phyloP scores from a whole-genome alignment of 1,284 basidiomycete genomes.

The Fomitopsis pinicola region DNA sequence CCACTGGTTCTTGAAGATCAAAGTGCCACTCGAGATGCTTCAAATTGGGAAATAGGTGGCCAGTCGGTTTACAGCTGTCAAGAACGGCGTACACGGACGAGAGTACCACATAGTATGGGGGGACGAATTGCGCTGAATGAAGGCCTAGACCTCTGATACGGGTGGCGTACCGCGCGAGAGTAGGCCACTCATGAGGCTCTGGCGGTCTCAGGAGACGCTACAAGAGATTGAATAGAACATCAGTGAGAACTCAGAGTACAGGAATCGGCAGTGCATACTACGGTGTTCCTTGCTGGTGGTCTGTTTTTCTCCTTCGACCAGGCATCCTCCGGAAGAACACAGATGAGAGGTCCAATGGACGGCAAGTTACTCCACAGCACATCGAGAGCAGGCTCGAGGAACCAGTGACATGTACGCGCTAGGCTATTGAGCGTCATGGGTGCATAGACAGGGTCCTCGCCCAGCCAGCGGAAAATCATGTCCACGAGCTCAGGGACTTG shows the following conservation, averaged over 20 bases:
- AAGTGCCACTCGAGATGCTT: constrained; percentile 12
- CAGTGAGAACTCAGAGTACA: neutral
- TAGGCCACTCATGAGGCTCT: constrained; percentile 8
- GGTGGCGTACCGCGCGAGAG: constrained; percentile 11
- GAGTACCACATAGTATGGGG: neutral
- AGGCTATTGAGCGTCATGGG: constrained; percentile 7
- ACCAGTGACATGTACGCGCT: constrained; percentile 10
- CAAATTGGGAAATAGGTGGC: constrained; percentile 10
- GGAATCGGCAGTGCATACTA: neutral
- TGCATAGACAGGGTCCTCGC: neutral
- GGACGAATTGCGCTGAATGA: neutral
- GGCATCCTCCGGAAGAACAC: constrained; percentile 4
- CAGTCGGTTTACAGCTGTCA: neutral
- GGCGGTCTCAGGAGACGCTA: constrained; percentile 9
- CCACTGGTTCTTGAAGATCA: neutral
- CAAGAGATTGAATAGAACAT: no score
- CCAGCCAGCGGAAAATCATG: constrained; percentile 10
- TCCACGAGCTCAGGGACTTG: constrained; percentile 12
- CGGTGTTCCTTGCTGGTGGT: constrained; percentile 3
- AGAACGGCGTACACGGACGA: constrained; percentile 3
- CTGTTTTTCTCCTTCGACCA: constrained; percentile 9
- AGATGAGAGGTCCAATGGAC: constrained; percentile 5
- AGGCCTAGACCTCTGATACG: constrained; percentile 5
- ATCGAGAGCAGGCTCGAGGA: constrained; percentile 13
- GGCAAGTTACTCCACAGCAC: constrained; percentile 11